A percentile compares a stretch with the other conserved stretches of the same genome.
Conservation (phyloP, 768 basidiomycete genomes). For the Tricholoma flavovirens region DNA sequence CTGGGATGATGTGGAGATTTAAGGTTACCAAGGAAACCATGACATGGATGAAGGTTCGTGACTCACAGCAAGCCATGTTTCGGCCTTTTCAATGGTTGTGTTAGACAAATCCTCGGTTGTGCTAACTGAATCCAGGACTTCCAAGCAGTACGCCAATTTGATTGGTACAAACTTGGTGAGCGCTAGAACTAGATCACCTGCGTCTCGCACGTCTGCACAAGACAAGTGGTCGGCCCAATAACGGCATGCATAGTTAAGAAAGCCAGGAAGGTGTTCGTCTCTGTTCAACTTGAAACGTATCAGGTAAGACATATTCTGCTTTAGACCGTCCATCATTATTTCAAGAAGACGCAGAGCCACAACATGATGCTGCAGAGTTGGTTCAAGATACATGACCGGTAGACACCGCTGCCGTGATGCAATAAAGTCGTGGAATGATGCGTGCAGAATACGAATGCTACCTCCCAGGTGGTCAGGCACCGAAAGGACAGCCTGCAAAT, state of each 20-base stretch:
- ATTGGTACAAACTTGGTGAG: slow-evolving; percentile 5
- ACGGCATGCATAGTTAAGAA: slow-evolving; percentile 12
- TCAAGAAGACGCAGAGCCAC: slow-evolving; percentile 9
- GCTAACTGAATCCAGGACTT: slow-evolving; percentile 10
- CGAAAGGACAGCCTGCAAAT: slow-evolving; percentile 12
- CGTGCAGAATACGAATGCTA: slow-evolving; percentile 10
- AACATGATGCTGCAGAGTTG: slow-evolving; percentile 10
- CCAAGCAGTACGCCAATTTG: slow-evolving; percentile 11
- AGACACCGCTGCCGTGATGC: slow-evolving; percentile 7
- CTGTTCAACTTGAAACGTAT: slow-evolving; percentile 13
- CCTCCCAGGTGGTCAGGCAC: slow-evolving; percentile 10
- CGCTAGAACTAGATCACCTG: slow-evolving; percentile 4
- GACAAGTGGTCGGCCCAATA: slow-evolving; percentile 14
- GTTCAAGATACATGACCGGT: slow-evolving; percentile 12
- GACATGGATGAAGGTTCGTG: neutral
- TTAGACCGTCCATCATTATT: slow-evolving; percentile 12
- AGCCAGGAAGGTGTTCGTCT: slow-evolving; percentile 8
- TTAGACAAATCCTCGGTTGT: slow-evolving; percentile 7
- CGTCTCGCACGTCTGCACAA: neutral
- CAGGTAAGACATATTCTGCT: slow-evolving; percentile 12
- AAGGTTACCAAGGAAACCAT: neutral
- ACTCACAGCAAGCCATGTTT: slow-evolving; percentile 9
- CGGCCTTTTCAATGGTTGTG: slow-evolving; percentile 4
- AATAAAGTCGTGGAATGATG: slow-evolving; percentile 14
- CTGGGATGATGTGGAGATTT: neutral